A percentile compares a stretch with the other conserved stretches of the same genome.
phyloP scores from a whole-genome alignment of 129 eudicot genomes.

The Glebionis coronaria region DNA sequence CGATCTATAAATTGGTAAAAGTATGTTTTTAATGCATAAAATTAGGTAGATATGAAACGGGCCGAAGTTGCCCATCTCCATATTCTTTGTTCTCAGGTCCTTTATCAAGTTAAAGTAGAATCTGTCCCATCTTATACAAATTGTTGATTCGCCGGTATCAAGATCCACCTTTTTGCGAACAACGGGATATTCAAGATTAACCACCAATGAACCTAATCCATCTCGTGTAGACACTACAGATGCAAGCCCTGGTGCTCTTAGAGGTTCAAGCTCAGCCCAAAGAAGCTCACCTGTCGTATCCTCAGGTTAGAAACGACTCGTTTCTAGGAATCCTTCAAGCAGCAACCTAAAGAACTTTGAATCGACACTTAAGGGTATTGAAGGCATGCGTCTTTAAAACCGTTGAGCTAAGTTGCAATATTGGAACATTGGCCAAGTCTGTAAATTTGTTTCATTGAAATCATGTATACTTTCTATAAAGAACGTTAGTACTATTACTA shows the following conservation, averaged over 20 bases:
- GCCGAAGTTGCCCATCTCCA: background rate
- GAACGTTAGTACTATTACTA: no score
- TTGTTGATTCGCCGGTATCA: constrained; percentile 51
- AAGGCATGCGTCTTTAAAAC: constrained; percentile 47
- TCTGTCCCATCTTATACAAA: no score
- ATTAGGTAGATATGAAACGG: background rate
- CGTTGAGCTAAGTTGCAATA: background rate
- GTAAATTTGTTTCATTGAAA: constrained; percentile 19
- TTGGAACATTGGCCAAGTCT: background rate
- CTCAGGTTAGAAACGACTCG: constrained; percentile 43
- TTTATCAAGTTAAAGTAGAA: no score
- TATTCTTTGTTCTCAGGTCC: no score
- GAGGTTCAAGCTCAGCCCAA: constrained; percentile 47
- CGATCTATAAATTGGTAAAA: no score
- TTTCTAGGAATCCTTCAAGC: constrained; percentile 44
- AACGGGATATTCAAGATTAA: constrained; percentile 59
- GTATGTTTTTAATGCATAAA: no score
- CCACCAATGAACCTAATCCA: constrained; percentile 42
- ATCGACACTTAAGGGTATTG: constrained; percentile 61
- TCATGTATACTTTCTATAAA: background rate
- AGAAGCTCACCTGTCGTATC: constrained; percentile 56
- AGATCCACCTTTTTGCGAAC: constrained; percentile 41
- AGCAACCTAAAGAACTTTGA: constrained; percentile 58
- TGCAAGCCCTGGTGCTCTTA: constrained; percentile 41
- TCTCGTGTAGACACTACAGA: constrained; percentile 45